Conservation (phyloP, 176 grass and related monocot genomes). For the Neostapfia colusana region DNA sequence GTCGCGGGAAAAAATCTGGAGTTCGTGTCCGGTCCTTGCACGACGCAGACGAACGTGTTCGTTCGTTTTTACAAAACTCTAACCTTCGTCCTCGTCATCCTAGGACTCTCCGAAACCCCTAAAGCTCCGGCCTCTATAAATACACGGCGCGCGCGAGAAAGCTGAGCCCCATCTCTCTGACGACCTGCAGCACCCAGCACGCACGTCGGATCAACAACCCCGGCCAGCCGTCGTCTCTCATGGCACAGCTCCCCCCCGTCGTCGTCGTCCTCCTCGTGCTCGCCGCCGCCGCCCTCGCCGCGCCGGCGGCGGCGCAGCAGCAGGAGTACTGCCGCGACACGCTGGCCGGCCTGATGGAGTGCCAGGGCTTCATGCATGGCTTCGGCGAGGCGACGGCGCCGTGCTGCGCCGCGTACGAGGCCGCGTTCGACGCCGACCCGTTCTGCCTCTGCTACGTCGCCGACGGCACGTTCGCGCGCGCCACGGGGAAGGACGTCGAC, state of each 20-base stretch:
- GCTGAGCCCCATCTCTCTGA: background rate
- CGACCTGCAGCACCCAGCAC: background rate
- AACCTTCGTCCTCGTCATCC: background rate
- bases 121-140: background rate
- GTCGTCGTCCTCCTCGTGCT: background rate
- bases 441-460: slow-evolving; percentile 64
- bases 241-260: background rate
- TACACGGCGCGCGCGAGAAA: background rate
- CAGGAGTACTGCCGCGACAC: slow-evolving; percentile 32
- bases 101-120: background rate
- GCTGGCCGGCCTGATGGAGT: slow-evolving; percentile 36
- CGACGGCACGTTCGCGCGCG: slow-evolving; percentile 40
- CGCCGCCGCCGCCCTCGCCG: background rate
- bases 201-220: background rate
- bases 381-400: slow-evolving; percentile 1
- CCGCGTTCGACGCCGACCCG: slow-evolving; percentile 35
- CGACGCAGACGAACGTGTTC: background rate
- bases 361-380: slow-evolving; percentile 39
- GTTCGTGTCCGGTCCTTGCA: slow-evolving; percentile 6
- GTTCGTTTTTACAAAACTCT: background rate
- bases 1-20: too few species aligned
- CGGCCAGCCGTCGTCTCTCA: background rate
- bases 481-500: slow-evolving; percentile 36
- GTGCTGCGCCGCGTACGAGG: slow-evolving; percentile 41
- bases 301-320: background rate